A percentile compares a stretch with the other conserved stretches of the same genome.
Evolutionary conservation across 441 rosid species (phyloP).

Genomic region (Monsonia emarginata): DNA sequence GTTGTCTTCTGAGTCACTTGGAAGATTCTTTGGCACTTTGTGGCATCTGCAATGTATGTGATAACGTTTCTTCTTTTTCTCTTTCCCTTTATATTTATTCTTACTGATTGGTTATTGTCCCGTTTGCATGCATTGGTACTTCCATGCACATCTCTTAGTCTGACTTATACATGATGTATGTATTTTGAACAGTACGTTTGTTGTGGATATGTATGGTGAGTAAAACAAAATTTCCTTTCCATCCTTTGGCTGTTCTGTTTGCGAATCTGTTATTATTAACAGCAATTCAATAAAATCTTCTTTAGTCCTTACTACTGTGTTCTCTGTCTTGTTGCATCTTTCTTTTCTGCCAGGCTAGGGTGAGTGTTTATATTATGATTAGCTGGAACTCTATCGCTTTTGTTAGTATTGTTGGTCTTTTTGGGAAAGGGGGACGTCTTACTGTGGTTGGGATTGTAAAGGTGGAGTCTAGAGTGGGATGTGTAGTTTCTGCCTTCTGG

Average conservation of each 20-base stretch:
- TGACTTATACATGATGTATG: background rate
- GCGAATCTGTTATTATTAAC: too few species aligned
- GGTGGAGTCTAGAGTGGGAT: background rate
- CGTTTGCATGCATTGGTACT: background rate
- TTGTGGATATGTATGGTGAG: background rate
- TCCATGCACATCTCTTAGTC: background rate
- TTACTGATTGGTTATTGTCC: background rate
- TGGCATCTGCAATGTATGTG: slow-evolving; percentile 73
- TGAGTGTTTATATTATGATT: too few species aligned
- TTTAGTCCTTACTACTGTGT: too few species aligned
- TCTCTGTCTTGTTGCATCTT: too few species aligned
- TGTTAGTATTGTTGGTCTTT: too few species aligned
- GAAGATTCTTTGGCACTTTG: slow-evolving; percentile 74
- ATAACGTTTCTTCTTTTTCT: slow-evolving; percentile 5
- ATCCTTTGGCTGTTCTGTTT: too few species aligned
- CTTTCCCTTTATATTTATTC: background rate
- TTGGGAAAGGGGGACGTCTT: background rate
- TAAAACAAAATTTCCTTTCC: background rate
- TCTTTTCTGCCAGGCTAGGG: too few species aligned
- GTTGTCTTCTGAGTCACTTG: slow-evolving; percentile 37
- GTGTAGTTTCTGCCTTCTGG: background rate
- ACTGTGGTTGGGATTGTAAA: background rate
- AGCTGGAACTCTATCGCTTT: too few species aligned
- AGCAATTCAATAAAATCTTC: too few species aligned
- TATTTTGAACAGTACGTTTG: background rate